Evolutionary conservation across 1,284 basidiomycete species (phyloP), one percentile per base, ranked within the genome.

Genomic region (Fistulina hepatica): DNA sequence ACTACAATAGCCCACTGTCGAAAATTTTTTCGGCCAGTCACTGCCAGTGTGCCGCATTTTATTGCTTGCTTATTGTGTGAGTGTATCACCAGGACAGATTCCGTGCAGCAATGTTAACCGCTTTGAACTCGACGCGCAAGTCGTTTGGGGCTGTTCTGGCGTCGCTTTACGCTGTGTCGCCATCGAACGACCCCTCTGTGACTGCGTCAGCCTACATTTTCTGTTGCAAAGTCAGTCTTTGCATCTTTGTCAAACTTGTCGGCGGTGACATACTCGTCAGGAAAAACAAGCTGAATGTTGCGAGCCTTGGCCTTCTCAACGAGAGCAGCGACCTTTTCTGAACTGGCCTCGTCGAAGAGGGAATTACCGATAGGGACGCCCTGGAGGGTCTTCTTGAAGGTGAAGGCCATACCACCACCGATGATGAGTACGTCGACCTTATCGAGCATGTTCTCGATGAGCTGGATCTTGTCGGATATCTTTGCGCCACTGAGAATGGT

Each of bases 381-480:
- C 45, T 97, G 73, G 38, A 97, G 71, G 6, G 81, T 85, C 72
- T 97, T 98, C 67, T 95, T 94, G 74, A 98, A 98, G 45, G 94
- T 98, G 67, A 97, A 98, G 34, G 91, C 89, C 94, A 98, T 98
- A 33, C 94, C 94, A 57, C 95, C 95, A 52, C 90, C 89, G 52
- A 98, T 89, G 63, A 98, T 97, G 49, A 98, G 69, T 37, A 84
- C 88, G 68, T 98, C 72, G 63, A 98, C 92, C 77, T 97, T 95
- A 71, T 97, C 93, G 47, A 98, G 74, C 86, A 98, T 88, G 69
- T 97, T 97, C 56, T 98, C 94, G 57, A 98, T 98, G 44, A 98
- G 71, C 62, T 93, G 89, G 53, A 98, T 97, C 71, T 98, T 98
- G 67, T 98, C 94, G 23, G 92, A 94, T 35, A 98, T 91, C 70